Conservation (phyloP, 2,329 filamentous ascomycete genomes). For the Fusarium nygamai region DNA sequence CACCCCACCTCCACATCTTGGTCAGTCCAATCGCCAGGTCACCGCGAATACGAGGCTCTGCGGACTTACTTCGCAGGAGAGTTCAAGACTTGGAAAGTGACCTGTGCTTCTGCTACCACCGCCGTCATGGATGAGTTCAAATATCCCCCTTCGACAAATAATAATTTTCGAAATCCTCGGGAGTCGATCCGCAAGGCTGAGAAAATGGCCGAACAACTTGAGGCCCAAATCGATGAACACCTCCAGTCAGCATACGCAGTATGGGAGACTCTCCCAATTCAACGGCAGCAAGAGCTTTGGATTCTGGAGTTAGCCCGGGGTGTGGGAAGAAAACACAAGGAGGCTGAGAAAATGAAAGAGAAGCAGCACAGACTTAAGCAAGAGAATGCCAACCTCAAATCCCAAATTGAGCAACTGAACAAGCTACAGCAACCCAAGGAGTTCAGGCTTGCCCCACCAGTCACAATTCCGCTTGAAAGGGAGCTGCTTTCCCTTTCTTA, state of each 20-base stretch:
- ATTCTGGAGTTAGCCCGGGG: slow-evolving; percentile 69
- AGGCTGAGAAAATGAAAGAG: slow-evolving; percentile 62
- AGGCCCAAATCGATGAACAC: slow-evolving; percentile 77
- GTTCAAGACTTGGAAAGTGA: slow-evolving; percentile 72
- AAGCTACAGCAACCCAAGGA: slow-evolving; percentile 69
- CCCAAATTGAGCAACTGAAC: slow-evolving; percentile 68
- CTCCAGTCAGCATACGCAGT: slow-evolving; percentile 79
- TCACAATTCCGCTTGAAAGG: slow-evolving; percentile 62
- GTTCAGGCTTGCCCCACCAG: slow-evolving; percentile 63
- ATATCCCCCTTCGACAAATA: slow-evolving; percentile 56
- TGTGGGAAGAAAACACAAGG: slow-evolving; percentile 66
- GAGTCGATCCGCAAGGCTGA: slow-evolving; percentile 61
- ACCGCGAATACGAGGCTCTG: slow-evolving; percentile 78
- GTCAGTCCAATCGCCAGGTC: slow-evolving; percentile 79
- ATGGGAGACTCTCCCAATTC: slow-evolving; percentile 73
- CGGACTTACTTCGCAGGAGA: slow-evolving; percentile 72
- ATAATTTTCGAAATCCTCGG: slow-evolving; percentile 54
- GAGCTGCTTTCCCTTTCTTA: slow-evolving; percentile 58
- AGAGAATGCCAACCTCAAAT: slow-evolving; percentile 65
- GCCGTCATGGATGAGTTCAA: slow-evolving; percentile 61
- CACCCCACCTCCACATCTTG: slow-evolving; percentile 83
- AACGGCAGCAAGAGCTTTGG: slow-evolving; percentile 69
- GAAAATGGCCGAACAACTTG: slow-evolving; percentile 66
- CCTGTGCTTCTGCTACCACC: slow-evolving; percentile 61
- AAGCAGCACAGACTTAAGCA: slow-evolving; percentile 63